Conservation (phyloP, 1,284 basidiomycete species). For the Ganoderma meredithae region DNA sequence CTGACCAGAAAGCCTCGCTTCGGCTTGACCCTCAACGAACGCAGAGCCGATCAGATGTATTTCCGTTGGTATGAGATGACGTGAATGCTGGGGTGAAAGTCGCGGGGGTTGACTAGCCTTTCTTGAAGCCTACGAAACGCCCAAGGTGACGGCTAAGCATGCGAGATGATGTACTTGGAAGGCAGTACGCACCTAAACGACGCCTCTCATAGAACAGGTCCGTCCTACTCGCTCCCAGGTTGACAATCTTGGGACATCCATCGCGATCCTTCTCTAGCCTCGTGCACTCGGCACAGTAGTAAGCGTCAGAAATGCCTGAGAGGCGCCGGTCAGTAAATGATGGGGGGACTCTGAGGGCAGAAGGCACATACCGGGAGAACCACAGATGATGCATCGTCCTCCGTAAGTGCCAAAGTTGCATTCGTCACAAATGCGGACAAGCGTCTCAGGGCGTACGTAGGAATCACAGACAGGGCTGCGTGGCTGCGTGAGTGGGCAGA, state of each 20-base stretch:
- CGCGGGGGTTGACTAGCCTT: slow-evolving; percentile 56
- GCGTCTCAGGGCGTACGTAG: slow-evolving; percentile 96
- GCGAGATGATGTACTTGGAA: not conserved
- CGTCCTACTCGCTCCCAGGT: slow-evolving; percentile 89
- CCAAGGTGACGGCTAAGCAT: slow-evolving; percentile 9
- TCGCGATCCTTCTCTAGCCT: slow-evolving; percentile 97
- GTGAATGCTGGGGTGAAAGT: too few species aligned
- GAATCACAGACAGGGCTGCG: slow-evolving; percentile 97
- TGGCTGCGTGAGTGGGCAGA: slow-evolving; percentile 6
- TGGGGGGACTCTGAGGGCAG: not conserved
- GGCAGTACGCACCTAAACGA: slow-evolving; percentile 65
- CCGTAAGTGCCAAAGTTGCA: slow-evolving; percentile 99
- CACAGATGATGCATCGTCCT: slow-evolving; percentile 97
- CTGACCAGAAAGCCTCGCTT: too few species aligned
- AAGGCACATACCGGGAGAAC: slow-evolving; percentile 79
- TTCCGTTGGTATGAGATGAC: too few species aligned
- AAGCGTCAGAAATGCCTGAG: slow-evolving; percentile 94
- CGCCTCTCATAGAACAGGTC: slow-evolving; percentile 91
- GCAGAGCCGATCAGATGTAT: too few species aligned
- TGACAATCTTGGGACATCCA: slow-evolving; percentile 99
- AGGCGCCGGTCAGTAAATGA: slow-evolving; percentile 4
- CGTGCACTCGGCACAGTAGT: slow-evolving; percentile 97
- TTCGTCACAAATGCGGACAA: slow-evolving; percentile 98
- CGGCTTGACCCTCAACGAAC: too few species aligned
- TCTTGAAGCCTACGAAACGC: slow-evolving; percentile 71